phyloP scores from a whole-genome alignment of 208 protist genomes.

The Giardia muris region DNA sequence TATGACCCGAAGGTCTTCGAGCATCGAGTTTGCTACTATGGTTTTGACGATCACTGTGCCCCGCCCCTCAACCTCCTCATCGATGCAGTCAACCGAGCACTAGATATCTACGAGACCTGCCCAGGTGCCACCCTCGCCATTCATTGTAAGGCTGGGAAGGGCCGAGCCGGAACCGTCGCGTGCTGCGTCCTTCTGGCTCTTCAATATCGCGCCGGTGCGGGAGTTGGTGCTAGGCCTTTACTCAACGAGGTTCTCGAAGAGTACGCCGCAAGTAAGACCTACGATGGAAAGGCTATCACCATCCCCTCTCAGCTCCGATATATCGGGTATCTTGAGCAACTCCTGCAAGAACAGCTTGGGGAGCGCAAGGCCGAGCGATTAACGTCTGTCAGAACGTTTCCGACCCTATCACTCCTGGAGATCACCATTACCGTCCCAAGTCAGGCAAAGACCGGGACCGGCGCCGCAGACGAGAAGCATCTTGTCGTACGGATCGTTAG shows the following conservation, averaged over 20 bases:
- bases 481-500: too few relatives aligned
- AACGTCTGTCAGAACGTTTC: too few relatives aligned
- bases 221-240: not conserved
- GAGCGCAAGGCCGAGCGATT: too few relatives aligned
- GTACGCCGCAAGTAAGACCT: not conserved
- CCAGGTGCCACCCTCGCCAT: not conserved
- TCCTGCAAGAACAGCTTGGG: not conserved
- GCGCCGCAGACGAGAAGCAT: too few relatives aligned
- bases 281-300: conserved; percentile 8
- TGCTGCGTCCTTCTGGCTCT: not conserved
- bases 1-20: not conserved
- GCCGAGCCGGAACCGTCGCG: not conserved
- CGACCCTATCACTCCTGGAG: too few relatives aligned
- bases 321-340: not conserved
- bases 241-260: not conserved
- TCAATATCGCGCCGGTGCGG: not conserved
- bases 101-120: not conserved
- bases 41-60: not conserved
- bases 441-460: too few relatives aligned
- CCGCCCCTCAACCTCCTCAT: not conserved
- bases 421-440: too few relatives aligned
- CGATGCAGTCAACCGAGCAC: not conserved
- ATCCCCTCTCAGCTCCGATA: not conserved
- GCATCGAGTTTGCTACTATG: not conserved
- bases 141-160: not conserved